Base-by-base conservation (phyloP, 2,329 filamentous ascomycete genomes). In the Diaporthe destruens region DNA sequence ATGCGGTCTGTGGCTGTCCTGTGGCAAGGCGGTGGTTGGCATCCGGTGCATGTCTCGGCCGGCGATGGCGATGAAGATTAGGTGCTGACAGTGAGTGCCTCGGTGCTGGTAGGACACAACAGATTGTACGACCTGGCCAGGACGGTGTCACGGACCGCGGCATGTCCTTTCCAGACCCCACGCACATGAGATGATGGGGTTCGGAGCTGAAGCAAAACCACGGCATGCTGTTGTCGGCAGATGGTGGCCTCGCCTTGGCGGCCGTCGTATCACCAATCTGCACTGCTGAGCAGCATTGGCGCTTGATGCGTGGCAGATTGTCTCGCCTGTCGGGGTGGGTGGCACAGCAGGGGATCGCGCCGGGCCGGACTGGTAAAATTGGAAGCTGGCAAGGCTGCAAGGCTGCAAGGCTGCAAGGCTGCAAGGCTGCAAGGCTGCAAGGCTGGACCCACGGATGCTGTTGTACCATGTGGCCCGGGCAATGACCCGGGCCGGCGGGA, bases 361-460 rank as follows among this genome's bases (percentile, higher is more conserved):
- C 32, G 23, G 55, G 18, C 39, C 54, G 8, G 55, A 29, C 14
- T 59, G 42, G 54, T 47, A 59, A 29, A 23, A 39, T 39, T 49
- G 12, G 39, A 69, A 49, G 54, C 67, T 69, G 54, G 18, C 49
- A 69, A 36, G 67, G 67, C 54, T 49, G 67, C 44, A 39, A n/a
- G n/a, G n/a, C n/a, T n/a, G n/a, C n/a, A n/a, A n/a, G n/a, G n/a
- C n/a, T n/a, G 18, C 49, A 69, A 36, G 67, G 67, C 54, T 49
- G 67, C 44, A 39, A n/a, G n/a, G n/a, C n/a, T n/a, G n/a, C n/a
- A n/a, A n/a, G n/a, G n/a, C n/a, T n/a, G n/a, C n/a, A n/a, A n/a
- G n/a, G n/a, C n/a, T n/a, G n/a, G n/a, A n/a, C n/a, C n/a, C n/a
- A n/a, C n/a, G n/a, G n/a, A n/a, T 39, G 67, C 42, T 69, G 42